These are phyloP conservation scores for Leccinum rimulosum DNA, from an alignment of 768 basidiomycete species.

Conservation along the genomic window DNA sequence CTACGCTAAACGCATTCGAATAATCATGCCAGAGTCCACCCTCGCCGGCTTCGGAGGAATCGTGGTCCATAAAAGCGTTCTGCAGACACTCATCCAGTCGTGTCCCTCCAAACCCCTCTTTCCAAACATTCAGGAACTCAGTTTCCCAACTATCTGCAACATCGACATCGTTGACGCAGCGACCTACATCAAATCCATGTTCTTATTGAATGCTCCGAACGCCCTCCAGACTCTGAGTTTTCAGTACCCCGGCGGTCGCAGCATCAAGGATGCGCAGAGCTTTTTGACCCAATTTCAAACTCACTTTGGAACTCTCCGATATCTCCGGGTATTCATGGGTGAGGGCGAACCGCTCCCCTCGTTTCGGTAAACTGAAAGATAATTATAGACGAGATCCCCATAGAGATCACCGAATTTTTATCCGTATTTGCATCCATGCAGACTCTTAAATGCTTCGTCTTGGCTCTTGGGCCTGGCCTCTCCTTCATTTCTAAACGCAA, in stretches of 20 bases:
- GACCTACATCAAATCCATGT: slow-evolving; percentile 14
- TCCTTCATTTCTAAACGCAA: slow-evolving; percentile 11
- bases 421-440: slow-evolving; percentile 10
- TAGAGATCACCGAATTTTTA: slow-evolving; percentile 18
- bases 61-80: slow-evolving; percentile 14
- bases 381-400: slow-evolving; percentile 9
- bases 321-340: slow-evolving; percentile 19
- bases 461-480: slow-evolving; percentile 14
- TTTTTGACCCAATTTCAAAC: slow-evolving; percentile 12
- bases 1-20: slow-evolving; percentile 20
- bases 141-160: slow-evolving; percentile 16
- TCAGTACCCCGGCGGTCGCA: slow-evolving; percentile 15
- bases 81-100: slow-evolving; percentile 18
- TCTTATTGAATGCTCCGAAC: slow-evolving; percentile 6
- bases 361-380: neutral
- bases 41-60: slow-evolving; percentile 11
- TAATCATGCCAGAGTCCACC: slow-evolving; percentile 7
- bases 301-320: slow-evolving; percentile 13
- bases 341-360: neutral
- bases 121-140: slow-evolving; percentile 25
- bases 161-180: slow-evolving; percentile 13
- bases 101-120: slow-evolving; percentile 21
- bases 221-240: slow-evolving; percentile 12
- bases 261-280: slow-evolving; percentile 10
- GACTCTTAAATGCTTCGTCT: slow-evolving; percentile 18